Evolutionary conservation across 177 flowering plant genomes (phyloP), one percentile per base, ranked within the genome.

Genomic region (Vitis hybrid): DNA sequence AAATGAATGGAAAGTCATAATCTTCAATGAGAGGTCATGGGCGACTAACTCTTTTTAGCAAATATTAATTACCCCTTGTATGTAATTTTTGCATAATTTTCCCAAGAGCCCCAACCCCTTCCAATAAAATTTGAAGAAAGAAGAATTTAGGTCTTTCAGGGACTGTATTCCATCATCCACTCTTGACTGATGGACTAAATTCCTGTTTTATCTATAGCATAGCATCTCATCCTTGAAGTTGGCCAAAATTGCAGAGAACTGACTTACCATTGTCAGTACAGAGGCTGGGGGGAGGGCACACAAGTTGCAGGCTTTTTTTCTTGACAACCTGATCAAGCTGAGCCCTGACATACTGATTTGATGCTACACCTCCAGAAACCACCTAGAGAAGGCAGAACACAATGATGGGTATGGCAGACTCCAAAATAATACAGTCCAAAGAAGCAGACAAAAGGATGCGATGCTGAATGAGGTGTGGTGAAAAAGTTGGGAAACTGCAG

Each of bases 301-400:
- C 87, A 73, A 93, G 98, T 63, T 68, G 85, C 75, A 92, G 78
- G 65, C 79, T 82, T 1, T 80, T 87, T 73, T 71, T 83, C 78
- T 76, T 71, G 20, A 84, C 96, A 79, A 93, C 82, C 57, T 76
- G 71, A 75, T 85, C 83, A 64, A 95, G 92, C 68, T 83, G 91
- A 69, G 83, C 68, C 83, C 99, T 86, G 11, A 95, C 92, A 81
- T 92, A 91, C 71, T 87, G 81, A 71, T 95, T 95, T 65, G 98
- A 95, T 71, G 99, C 99, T 79, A 95, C 98, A 54, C 99, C 99
- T 52, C 99, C 99, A 31, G 99, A 89, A 53, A 87, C 93, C 11
- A 95, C 98, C 99, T 95, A 73, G 53, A 75, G 52, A 67, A 66
- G 17, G 59, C 20, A 66, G 65, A 54, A 65, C 14, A 68, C n/a